Evolutionary conservation across 2,329 filamentous ascomycete genomes (phyloP), one percentile per base, ranked within the genome.

Genomic region (Neophaeococcomyces mojaviensis): DNA sequence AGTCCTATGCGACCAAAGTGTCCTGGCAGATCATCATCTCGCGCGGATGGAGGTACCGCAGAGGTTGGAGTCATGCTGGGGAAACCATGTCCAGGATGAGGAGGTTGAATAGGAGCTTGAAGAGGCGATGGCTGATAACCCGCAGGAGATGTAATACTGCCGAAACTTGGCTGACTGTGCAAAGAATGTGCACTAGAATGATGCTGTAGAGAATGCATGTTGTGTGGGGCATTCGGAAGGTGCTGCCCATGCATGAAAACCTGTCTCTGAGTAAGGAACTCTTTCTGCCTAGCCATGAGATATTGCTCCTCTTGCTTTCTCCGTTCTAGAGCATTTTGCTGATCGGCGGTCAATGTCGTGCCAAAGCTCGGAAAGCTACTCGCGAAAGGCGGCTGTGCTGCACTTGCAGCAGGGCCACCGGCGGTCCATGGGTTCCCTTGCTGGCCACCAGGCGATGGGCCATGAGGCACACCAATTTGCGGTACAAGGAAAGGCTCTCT

Each of bases 261-360:
- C 59, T 94, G 88, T 60, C 94, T 88, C 53, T 88, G 86, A 52
- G 88, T 85, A 46, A 96, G 77, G 56, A 88, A 87, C 63, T 98
- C 92, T 56, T 95, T 88, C 65, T 98, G 92, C 34, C 92, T 84
- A 37, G 94, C 92, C 80, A 97, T 94, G 30, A 94, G 74, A 63
- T 92, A 95, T 63, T 98, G 92, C 61, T 98, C 94, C 66, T 98
- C 92, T 64, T 98, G 92, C 71, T 98, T 98, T 43, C 92, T 78
- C 44, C 92, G 80, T 68, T 98, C 92, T 1, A 98, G 72, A 32
- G 94, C 94, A 67, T 98, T 98, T 63, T 98, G 92, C 65, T 98
- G 92, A 60, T 97, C 90, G 0, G 92, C 92, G 7, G 94, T 98
- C 56, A 98, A 72, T 1, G 94, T 98, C 6, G 92, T 88, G 4